Evolutionary conservation across 495 filamentous ascomycete species (phyloP), one percentile per base, ranked within the genome.

Genomic region (Penicillium coprophilum): DNA sequence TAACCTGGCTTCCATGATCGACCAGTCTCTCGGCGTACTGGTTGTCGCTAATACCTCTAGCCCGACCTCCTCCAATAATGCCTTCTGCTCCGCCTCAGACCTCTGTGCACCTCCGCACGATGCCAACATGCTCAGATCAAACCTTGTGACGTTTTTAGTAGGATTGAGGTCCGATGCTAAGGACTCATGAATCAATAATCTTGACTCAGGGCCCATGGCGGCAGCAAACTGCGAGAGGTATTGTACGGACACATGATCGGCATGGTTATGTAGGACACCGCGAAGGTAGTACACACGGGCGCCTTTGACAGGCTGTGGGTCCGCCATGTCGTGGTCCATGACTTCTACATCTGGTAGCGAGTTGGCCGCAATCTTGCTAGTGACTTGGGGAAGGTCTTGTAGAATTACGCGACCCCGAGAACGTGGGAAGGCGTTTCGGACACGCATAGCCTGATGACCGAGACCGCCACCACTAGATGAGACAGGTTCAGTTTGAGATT

Each of bases 171-270:
- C 68, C 1, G 74, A 69, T 8, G 81, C 62, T 13, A 79, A 63
- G 53, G 71, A 70, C 59, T 83, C 79, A 55, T 80, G 77, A 36
- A 82, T 70, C 30, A 82, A 57, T 43, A 69, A 71, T 53, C 70
- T 71, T 32, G 78, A 71, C 13, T 69, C 75, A 4, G 61, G 63
- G 10, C 61, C 63, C 60, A 84, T 72, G 0, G 77, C 81, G 0
- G 62, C 62, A 0, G 59, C 64, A 15, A 79, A 53, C 12, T 70
- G 62, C 19, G 58, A 57, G 7, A 84, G 61, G 21, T 76, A 71
- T 32, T 62, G 62, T 1, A 69, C 44, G 13, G 63, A 69, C 31
- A 78, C 65, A 20, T 67, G 60, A 21, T 81, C 78, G 2, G 71
- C 65, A 62, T 69, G 73, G 56, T 82, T 77, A 58, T 82, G 80